These are phyloP conservation scores for Euphrasia confusa DNA, from an alignment of 257 asterid genomes.

Conservation along the genomic window DNA sequence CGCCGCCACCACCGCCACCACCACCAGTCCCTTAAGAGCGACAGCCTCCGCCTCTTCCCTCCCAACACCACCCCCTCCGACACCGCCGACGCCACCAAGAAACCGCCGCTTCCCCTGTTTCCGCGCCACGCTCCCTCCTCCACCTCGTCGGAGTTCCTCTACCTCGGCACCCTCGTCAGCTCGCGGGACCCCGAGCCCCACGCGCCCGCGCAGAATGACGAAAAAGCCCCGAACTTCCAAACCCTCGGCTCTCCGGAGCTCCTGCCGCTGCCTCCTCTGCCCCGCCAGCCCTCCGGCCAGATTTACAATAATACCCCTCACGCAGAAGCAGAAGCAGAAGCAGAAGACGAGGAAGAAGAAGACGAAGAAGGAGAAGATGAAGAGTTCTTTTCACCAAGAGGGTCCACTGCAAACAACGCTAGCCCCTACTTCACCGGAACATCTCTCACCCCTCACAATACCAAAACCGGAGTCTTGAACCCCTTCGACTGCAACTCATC, in stretches of 20 bases:
- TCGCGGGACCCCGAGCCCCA: slow-evolving; percentile 42
- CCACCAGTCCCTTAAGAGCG: slow-evolving; percentile 32
- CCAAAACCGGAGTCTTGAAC: slow-evolving; percentile 27
- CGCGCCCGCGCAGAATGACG: slow-evolving; percentile 9
- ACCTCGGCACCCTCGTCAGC: slow-evolving; percentile 66
- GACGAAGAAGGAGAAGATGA: slow-evolving; percentile 39
- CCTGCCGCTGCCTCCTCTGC: slow-evolving; percentile 81
- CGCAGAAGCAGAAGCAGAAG: slow-evolving; percentile 28
- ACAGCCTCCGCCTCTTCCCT: slow-evolving; percentile 66
- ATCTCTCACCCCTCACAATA: slow-evolving; percentile 16
- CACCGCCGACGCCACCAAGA: slow-evolving; percentile 31
- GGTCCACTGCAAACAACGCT: slow-evolving; percentile 39
- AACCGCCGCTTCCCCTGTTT: slow-evolving; percentile 40
- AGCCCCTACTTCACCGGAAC: slow-evolving; percentile 32
- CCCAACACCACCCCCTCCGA: slow-evolving; percentile 48
- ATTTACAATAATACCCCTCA: slow-evolving; percentile 25
- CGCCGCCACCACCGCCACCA: slow-evolving; percentile 29
- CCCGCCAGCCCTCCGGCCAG: slow-evolving; percentile 52
- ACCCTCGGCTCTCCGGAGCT: slow-evolving; percentile 84
- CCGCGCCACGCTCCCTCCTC: slow-evolving; percentile 48
- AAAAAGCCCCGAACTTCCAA: slow-evolving; percentile 32
- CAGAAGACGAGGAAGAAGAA: slow-evolving; percentile 20
- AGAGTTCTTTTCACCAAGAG: slow-evolving; percentile 64
- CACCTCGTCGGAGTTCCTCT: slow-evolving; percentile 68
- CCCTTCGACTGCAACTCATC: slow-evolving; percentile 40